These are phyloP conservation scores for Solanum commersonii DNA, from an alignment of 257 asterid species.

Conservation along the genomic window DNA sequence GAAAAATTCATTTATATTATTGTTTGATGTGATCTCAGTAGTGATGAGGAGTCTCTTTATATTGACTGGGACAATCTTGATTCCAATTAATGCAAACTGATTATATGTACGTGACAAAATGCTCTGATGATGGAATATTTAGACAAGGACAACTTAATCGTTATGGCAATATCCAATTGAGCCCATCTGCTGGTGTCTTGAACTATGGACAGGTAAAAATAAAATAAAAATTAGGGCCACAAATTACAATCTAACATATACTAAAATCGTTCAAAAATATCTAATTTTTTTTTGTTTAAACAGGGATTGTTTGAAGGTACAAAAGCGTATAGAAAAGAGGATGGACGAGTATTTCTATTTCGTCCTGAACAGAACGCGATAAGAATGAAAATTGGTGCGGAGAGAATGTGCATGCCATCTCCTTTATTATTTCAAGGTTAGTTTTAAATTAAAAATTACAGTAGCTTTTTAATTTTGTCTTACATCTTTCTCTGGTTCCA, in stretches of 20 bases:
- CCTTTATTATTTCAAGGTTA: conserved; percentile 80
- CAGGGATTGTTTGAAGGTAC: conserved; percentile 55
- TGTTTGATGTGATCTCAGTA: background rate
- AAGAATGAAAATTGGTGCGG: conserved; percentile 81
- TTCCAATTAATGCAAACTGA: conserved; percentile 46
- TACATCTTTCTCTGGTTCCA: no score
- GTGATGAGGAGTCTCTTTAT: conserved; percentile 23
- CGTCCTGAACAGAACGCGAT: conserved; percentile 65
- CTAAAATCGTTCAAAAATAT: background rate
- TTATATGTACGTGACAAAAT: conserved; percentile 51
- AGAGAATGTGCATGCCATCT: conserved; percentile 68
- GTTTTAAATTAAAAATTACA: no score
- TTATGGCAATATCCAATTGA: conserved; percentile 53
- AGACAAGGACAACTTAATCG: conserved; percentile 36
- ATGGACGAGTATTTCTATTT: conserved; percentile 50
- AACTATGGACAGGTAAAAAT: conserved; percentile 68
- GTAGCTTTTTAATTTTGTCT: no score
- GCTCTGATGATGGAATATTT: conserved; percentile 32
- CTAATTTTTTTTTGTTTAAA: background rate
- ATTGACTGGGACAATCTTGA: conserved; percentile 59
- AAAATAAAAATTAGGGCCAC: background rate
- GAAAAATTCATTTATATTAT: background rate
- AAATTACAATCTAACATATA: background rate
- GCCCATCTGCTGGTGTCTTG: conserved; percentile 70
- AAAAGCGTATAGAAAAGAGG: conserved; percentile 52